These are phyloP conservation scores for Mesembryanthemum crystallinum DNA, from an alignment of 148 eudicot species.

Conservation along the genomic window DNA sequence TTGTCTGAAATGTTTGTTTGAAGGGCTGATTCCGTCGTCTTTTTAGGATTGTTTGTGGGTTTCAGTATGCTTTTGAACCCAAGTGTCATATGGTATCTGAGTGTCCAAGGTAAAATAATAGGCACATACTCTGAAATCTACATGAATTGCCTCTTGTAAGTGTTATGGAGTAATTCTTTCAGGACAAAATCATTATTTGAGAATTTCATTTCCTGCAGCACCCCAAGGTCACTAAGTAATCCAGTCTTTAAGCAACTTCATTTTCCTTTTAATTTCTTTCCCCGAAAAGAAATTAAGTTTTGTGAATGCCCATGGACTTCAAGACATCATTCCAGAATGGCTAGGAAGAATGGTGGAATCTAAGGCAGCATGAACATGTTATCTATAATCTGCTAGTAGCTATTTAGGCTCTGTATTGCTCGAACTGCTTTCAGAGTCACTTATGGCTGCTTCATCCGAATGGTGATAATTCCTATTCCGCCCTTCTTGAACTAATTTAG, in stretches of 20 bases:
- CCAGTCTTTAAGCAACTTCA: neutral
- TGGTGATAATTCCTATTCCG: neutral
- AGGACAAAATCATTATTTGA: neutral
- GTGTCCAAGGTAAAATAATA: too few relatives aligned
- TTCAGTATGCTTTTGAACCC: neutral
- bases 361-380: neutral
- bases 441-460: constrained; percentile 15
- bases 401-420: constrained; percentile 21
- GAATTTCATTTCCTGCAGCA: neutral
- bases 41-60: too few relatives aligned
- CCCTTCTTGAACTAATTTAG: neutral
- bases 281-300: neutral
- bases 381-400: neutral
- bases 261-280: neutral
- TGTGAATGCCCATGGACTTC: neutral
- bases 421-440: constrained; percentile 30
- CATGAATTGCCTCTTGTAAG: neutral
- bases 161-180: neutral
- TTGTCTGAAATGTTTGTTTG: too few relatives aligned
- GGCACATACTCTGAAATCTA: too few relatives aligned
- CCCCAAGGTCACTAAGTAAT: neutral
- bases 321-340: neutral
- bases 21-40: too few relatives aligned
- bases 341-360: neutral
- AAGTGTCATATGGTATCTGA: neutral